phyloP scores from a whole-genome alignment of 108 stramenopile genomes.

The Aureococcus anophagefferens region DNA sequence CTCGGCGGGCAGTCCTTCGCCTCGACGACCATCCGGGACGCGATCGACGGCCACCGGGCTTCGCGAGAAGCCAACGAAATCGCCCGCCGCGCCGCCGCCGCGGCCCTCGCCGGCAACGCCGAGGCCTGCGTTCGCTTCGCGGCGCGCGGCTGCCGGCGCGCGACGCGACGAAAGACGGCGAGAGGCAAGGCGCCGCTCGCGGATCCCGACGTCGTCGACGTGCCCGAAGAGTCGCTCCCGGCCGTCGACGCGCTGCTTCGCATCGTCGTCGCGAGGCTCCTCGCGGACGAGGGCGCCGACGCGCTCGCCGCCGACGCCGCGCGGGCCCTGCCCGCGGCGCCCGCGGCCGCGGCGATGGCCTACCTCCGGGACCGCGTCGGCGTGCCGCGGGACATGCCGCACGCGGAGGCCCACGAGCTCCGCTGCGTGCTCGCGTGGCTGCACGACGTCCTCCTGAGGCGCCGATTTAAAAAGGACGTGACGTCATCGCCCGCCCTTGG shows the following conservation, averaged over 20 bases:
- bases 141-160: slow-evolving; percentile 57
- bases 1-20: slow-evolving; percentile 59
- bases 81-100: slow-evolving; percentile 64
- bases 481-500: no score
- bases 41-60: slow-evolving; percentile 63
- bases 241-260: slow-evolving; percentile 52
- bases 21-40: slow-evolving; percentile 36
- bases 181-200: slow-evolving; percentile 61
- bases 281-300: not conserved
- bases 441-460: no score
- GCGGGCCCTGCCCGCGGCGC: not conserved
- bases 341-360: slow-evolving; percentile 31
- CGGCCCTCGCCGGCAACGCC: slow-evolving; percentile 61
- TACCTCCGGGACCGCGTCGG: slow-evolving; percentile 82
- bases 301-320: no score
- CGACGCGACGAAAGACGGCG: slow-evolving; percentile 49
- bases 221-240: not conserved
- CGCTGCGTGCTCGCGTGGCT: no score
- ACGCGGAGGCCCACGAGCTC: slow-evolving; percentile 75
- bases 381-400: slow-evolving; percentile 80
- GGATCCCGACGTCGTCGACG: slow-evolving; percentile 50
- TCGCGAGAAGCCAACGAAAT: no score
- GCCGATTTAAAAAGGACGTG: no score
- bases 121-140: slow-evolving; percentile 76
- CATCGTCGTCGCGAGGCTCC: not conserved